A percentile compares a stretch with the other conserved stretches of the same genome.
These are phyloP conservation scores for Escallonia rubra DNA, from an alignment of 129 eudicot genomes.

Conservation along the genomic window DNA sequence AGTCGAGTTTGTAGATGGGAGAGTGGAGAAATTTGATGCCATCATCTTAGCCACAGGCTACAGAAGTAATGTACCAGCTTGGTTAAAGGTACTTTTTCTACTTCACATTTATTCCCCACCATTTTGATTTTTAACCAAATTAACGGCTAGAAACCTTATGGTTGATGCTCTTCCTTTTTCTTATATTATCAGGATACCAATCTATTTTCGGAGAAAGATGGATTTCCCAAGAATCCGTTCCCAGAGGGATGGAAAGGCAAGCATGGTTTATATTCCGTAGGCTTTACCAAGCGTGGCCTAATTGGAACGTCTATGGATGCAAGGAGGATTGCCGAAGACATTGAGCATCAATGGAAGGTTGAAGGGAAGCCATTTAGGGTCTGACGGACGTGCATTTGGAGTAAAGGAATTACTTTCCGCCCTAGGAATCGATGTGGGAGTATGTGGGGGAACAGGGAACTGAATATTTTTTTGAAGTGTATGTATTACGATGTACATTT, in stretches of 20 bases:
- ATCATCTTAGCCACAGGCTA: constrained; percentile 65
- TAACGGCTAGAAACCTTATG: too few relatives aligned
- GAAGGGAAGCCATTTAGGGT: constrained; percentile 18
- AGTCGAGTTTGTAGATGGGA: constrained; percentile 62
- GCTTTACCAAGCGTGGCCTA: constrained; percentile 61
- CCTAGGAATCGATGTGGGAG: too few relatives aligned
- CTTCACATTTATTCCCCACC: neutral
- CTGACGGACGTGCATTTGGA: neutral
- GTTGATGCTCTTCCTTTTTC: too few relatives aligned
- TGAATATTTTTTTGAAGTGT: neutral
- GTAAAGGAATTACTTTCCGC: too few relatives aligned
- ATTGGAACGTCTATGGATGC: constrained; percentile 61
- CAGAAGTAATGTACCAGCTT: constrained; percentile 54
- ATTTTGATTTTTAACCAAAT: neutral
- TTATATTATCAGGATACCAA: constrained; percentile 25
- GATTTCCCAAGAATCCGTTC: constrained; percentile 44
- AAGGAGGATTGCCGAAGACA: constrained; percentile 50
- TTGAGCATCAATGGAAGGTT: constrained; percentile 34
- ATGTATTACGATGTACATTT: neutral
- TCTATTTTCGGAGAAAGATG: constrained; percentile 50
- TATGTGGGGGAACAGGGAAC: too few relatives aligned
- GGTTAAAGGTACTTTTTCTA: constrained; percentile 50
- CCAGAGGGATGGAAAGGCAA: constrained; percentile 79
- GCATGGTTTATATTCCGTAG: constrained; percentile 51
- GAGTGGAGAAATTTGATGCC: constrained; percentile 48